phyloP scores from a whole-genome alignment of 2,329 filamentous ascomycete species.

The Intubia oerlemansii region DNA sequence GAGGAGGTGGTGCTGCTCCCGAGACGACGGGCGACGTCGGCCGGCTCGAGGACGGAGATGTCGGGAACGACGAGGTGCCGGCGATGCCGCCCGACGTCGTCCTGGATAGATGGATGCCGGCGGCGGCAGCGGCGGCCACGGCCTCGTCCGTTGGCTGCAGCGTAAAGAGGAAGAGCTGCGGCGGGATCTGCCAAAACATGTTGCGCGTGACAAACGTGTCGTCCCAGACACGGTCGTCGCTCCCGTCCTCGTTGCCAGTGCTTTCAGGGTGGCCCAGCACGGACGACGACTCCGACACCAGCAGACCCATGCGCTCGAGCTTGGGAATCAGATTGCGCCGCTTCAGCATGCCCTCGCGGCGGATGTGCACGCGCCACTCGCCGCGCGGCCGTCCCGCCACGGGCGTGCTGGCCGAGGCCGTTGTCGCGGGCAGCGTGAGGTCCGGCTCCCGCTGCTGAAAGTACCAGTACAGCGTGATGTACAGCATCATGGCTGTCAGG shows the following conservation, averaged over 20 bases:
- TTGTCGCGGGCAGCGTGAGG: conserved; percentile 33
- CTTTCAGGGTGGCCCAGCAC: conserved; percentile 11
- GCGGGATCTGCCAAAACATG: no score
- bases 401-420: conserved; percentile 40
- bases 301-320: conserved; percentile 79
- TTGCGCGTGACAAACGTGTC: no score
- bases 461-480: conserved; percentile 91
- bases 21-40: no score
- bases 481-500: conserved; percentile 92
- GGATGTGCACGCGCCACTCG: conserved; percentile 73
- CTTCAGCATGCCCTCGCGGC: conserved; percentile 70
- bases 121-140: no score
- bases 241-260: conserved; percentile 23
- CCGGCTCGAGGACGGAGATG: conserved; percentile 25
- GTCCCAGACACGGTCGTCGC: conserved; percentile 13
- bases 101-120: no score
- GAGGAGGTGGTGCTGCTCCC: no score
- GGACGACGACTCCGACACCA: conserved; percentile 49
- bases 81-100: conserved; percentile 6
- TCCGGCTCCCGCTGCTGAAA: conserved; percentile 70
- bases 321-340: conserved; percentile 70
- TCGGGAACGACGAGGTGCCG: neutral
- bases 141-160: conserved; percentile 46
- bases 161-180: conserved; percentile 76
- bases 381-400: conserved; percentile 51